These are phyloP conservation scores for Saturnispora hagleri DNA, from an alignment of 805 yeast species.

Conservation along the genomic window DNA sequence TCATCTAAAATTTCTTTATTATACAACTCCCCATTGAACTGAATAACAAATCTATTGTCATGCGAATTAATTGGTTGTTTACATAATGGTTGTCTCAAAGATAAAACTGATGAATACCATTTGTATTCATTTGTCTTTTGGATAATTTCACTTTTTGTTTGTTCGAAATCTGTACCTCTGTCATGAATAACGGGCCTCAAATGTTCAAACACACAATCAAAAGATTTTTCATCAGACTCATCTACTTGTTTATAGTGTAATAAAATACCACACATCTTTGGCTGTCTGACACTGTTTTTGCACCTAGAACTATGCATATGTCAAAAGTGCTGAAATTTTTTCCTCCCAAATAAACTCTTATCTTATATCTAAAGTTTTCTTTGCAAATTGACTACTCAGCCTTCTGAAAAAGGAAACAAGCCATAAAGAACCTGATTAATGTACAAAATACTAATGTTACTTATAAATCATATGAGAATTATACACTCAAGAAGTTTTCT, in stretches of 20 bases:
- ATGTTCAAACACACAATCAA: slow-evolving; percentile 20
- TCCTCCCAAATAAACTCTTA: neutral
- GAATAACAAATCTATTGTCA: slow-evolving; percentile 37
- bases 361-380: neutral
- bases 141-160: slow-evolving; percentile 20
- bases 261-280: slow-evolving; percentile 49
- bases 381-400: neutral
- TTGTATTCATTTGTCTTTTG: slow-evolving; percentile 21
- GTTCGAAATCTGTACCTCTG: slow-evolving; percentile 58
- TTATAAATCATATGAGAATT: neutral
- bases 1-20: slow-evolving; percentile 37
- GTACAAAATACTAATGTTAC: neutral
- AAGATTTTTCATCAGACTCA: neutral
- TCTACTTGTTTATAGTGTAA: slow-evolving; percentile 20
- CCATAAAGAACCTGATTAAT: neutral
- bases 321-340: neutral
- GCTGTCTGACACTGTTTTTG: neutral
- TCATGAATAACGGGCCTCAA: slow-evolving; percentile 38
- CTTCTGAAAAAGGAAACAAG: neutral
- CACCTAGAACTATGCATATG: neutral
- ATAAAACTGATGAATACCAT: slow-evolving; percentile 61
- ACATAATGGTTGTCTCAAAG: slow-evolving; percentile 71
- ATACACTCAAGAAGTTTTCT: slow-evolving; percentile 14
- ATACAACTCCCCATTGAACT: slow-evolving; percentile 90
- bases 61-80: slow-evolving; percentile 50